Evolutionary conservation across 768 basidiomycete genomes (phyloP), one percentile per base, ranked within the genome.

Genomic region (Lactifluus volemus): DNA sequence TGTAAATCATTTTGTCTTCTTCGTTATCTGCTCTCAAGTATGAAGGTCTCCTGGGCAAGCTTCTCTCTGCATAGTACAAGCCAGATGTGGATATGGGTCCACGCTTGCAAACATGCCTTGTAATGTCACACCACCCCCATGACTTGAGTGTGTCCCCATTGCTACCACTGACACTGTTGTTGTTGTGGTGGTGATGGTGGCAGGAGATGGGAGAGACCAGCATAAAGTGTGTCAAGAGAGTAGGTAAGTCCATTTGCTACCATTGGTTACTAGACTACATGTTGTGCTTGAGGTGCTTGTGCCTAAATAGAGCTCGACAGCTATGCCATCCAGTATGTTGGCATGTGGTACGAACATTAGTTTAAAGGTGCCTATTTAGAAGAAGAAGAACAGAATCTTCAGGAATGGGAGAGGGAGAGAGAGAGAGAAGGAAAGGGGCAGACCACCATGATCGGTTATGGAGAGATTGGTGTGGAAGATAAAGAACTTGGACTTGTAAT

Each of bases 221-320:
- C 81, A 78, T 53, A 97, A 73, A 17, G 81, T 75, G 89, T 49
- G 59, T 15, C 57, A 55, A 65, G 76, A 78, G 0, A 85, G 79
- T 69, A 95, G 88, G 70, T 89, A 94, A 44, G 81, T 76, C 92
- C 92, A 97, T 36, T 84, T 86, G 3, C 88, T 83, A 30, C 79
- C 84, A 1, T 63, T 56, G 66, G 82, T 81, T 49, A 83, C 81
- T 12, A 82, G 79, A 5, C 83, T 79, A 61, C 92, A 90, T 67
- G 85, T 89, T 48, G 89, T 85, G 1, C 82, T 81, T 1, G 81
- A 81, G 0, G 89, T 84, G 3, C 83, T 83, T 60, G 85, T 78
- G 3, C 94, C 94, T 0, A 97, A 78, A 68, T 83, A 81, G 61
- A 94, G 73, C 63, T 89, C 86, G 25, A 91, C 78, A 0, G 81